Evolutionary conservation across 371 early-diverging fungal species (phyloP).

Genomic region (Lichtheimia hyalospora): DNA sequence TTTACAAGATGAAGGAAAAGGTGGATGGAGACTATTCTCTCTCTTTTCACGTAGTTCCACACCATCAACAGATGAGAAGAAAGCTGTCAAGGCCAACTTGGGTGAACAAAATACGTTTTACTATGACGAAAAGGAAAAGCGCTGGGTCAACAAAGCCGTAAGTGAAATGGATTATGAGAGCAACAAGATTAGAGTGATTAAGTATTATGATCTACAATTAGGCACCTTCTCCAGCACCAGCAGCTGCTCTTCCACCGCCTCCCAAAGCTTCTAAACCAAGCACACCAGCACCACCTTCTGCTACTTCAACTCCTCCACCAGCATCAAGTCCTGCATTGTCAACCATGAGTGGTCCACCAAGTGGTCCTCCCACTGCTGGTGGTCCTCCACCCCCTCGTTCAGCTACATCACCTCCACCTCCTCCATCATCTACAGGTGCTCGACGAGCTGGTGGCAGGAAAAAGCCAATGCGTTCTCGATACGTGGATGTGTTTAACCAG

Average conservation of each 20-base stretch:
- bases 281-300: conserved; percentile 15
- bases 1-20: conserved; percentile 2
- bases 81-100: conserved; percentile 64
- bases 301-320: conserved; percentile 32
- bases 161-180: conserved; percentile 3
- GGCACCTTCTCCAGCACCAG: not conserved
- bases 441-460: conserved; percentile 24
- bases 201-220: not conserved
- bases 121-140: conserved; percentile 63
- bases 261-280: conserved; percentile 4
- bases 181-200: not conserved
- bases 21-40: conserved; percentile 55
- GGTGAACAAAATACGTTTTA: conserved; percentile 69
- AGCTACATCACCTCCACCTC: conserved; percentile 15
- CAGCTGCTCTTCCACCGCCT: conserved; percentile 1
- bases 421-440: conserved; percentile 16
- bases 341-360: not conserved
- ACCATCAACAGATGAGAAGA: conserved; percentile 37
- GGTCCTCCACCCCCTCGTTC: conserved; percentile 7
- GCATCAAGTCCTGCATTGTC: conserved; percentile 11
- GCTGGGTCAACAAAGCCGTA: conserved; percentile 59
- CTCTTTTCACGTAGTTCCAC: conserved; percentile 47
- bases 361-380: not conserved
- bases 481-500: conserved; percentile 51
- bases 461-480: conserved; percentile 49